phyloP scores from a whole-genome alignment of 805 yeast genomes.

The Suhomyces prunicola region DNA sequence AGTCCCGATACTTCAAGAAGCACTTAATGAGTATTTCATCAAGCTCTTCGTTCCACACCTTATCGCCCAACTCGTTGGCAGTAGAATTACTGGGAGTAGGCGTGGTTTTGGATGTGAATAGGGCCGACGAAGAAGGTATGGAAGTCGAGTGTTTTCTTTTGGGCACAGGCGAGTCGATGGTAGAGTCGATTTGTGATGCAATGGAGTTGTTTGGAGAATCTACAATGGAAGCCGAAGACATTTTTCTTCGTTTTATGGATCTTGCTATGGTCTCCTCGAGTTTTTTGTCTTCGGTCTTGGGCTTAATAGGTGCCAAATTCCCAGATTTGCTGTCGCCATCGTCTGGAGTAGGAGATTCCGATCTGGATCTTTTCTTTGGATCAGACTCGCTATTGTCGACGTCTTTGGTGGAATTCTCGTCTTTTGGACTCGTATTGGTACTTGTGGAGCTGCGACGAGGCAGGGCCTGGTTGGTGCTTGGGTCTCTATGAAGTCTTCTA shows the following conservation, averaged over 20 bases:
- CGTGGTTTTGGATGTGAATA: background rate
- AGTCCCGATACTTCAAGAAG: slow-evolving; percentile 31
- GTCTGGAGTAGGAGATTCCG: background rate
- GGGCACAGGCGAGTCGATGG: slow-evolving; percentile 25
- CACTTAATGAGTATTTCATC: slow-evolving; percentile 36
- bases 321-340: slow-evolving; percentile 2
- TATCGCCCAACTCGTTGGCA: slow-evolving; percentile 9
- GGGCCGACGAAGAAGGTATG: background rate
- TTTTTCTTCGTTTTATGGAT: slow-evolving; percentile 9
- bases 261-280: slow-evolving; percentile 4
- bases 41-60: slow-evolving; percentile 35
- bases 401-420: background rate
- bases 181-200: slow-evolving; percentile 34
- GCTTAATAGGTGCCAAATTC: slow-evolving; percentile 7
- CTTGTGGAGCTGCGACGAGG: background rate
- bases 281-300: slow-evolving; percentile 5
- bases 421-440: background rate
- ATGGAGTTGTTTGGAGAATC: slow-evolving; percentile 35
- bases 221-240: slow-evolving; percentile 6
- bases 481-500: slow-evolving; percentile 18
- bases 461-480: background rate
- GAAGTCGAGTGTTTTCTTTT: slow-evolving; percentile 5
- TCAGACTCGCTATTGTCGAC: background rate
- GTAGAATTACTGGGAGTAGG: background rate
- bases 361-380: background rate